Base-by-base conservation (phyloP, 768 basidiomycete genomes). In the Boletus fagicola region DNA sequence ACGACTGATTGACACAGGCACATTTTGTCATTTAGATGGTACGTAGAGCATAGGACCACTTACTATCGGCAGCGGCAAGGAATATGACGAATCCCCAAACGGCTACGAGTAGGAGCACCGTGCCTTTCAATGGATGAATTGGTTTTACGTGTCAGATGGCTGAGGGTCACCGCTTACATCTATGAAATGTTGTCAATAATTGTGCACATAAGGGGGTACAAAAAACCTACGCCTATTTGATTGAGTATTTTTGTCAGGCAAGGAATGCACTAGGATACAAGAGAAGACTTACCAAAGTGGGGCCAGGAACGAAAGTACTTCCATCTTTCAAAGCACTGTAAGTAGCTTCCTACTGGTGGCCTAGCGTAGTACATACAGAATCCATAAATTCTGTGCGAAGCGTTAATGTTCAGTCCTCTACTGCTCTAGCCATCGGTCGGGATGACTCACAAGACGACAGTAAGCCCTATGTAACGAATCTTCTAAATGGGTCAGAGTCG, bases 401-500 rank as follows among this genome's bases (percentile, higher is more conserved):
- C 0, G 4, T 13, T 6, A 1, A 20, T 18, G 12, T 40, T 60
- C 26, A 64, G 54, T 44, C 38, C 38, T 8, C 10, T 11, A 10
- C 15, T 42, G 8, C 10, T 33, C 36, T 18, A 2, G 28, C 4
- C 20, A 28, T n/a, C n/a, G n/a, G n/a, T n/a, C n/a, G n/a, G 26
- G 26, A 26, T 26, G 26, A 26, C 26, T 26, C 4, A 28, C 28
- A 57, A 5, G 0, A 49, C 61, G 8, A 15, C 15, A 15, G 30
- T 10, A 18, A 60, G 22, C 15, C 67, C 66, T 28, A 44, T 0
- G 46, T 67, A 66, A 46, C 66, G 67, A 45, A 59, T 57, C 66
- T 68, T 56, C 3, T 28, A 4, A 4, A 28, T 28, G 28, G 28
- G 28, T 28, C 28, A 28, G 28, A 28, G 5, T 28, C 28, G 28